Percentiles rank a stretch among this genome's conserved stretches.
Evolutionary conservation across 257 asterid genomes (phyloP).

Genomic region (Lycium barbarum): DNA sequence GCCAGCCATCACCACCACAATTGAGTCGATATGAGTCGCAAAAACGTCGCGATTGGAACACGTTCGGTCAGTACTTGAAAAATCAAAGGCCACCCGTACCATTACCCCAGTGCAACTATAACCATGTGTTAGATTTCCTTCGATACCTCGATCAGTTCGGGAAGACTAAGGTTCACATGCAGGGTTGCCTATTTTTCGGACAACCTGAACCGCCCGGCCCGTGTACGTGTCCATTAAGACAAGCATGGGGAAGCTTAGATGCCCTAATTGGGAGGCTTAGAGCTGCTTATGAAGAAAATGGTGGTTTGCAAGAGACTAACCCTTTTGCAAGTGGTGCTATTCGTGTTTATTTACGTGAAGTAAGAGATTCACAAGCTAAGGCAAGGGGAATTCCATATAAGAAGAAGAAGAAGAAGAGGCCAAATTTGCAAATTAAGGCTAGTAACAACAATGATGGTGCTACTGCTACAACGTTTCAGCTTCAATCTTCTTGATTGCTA

Average conservation of each 20-base stretch:
- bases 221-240: slow-evolving; percentile 31
- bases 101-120: slow-evolving; percentile 21
- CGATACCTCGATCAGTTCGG: slow-evolving; percentile 29
- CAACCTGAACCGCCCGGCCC: slow-evolving; percentile 31
- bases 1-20: background rate
- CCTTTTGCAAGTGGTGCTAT: slow-evolving; percentile 35
- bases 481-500: slow-evolving; percentile 9
- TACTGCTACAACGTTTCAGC: background rate
- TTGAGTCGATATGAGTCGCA: slow-evolving; percentile 28
- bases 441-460: slow-evolving; percentile 10
- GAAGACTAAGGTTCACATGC: slow-evolving; percentile 28
- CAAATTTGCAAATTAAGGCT: slow-evolving; percentile 17
- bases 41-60: slow-evolving; percentile 29
- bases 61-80: slow-evolving; percentile 26
- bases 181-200: slow-evolving; percentile 23
- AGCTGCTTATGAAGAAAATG: slow-evolving; percentile 32
- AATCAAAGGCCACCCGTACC: background rate
- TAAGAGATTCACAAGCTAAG: slow-evolving; percentile 29
- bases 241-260: slow-evolving; percentile 35
- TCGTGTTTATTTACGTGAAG: slow-evolving; percentile 27
- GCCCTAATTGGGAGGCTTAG: slow-evolving; percentile 32
- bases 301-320: slow-evolving; percentile 28
- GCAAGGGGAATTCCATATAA: slow-evolving; percentile 30
- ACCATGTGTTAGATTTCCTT: slow-evolving; percentile 27
- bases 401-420: slow-evolving; percentile 9